Conservation (phyloP, 2,329 filamentous ascomycete genomes). For the Fusarium cyanostomum region DNA sequence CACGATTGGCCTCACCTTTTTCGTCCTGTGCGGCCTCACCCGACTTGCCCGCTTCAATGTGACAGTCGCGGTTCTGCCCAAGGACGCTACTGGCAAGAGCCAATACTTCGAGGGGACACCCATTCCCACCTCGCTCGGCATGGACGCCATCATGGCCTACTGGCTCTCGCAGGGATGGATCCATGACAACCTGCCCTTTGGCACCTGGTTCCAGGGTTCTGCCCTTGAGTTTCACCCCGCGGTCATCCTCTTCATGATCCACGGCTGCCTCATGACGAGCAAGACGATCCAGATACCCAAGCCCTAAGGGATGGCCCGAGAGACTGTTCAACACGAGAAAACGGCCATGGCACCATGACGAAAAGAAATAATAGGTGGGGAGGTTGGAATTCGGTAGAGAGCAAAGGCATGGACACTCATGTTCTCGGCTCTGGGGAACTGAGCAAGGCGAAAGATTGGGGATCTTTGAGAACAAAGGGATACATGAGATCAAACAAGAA, state of each 20-base stretch:
- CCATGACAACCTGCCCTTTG: constrained; percentile 79
- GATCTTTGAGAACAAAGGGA: constrained; percentile 1
- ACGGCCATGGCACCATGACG: constrained; percentile 6
- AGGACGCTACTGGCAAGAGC: constrained; percentile 90
- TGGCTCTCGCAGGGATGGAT: constrained; percentile 87
- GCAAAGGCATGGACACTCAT: not conserved
- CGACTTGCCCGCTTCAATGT: constrained; percentile 98
- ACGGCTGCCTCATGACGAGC: constrained; percentile 94
- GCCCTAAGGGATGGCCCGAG: constrained; percentile 58
- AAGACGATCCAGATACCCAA: constrained; percentile 96
- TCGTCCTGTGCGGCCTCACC: constrained; percentile 93
- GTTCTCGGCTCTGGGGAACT: not conserved
- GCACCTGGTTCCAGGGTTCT: constrained; percentile 73
- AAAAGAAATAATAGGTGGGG: not conserved
- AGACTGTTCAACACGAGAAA: constrained; percentile 28
- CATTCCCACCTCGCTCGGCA: constrained; percentile 86
- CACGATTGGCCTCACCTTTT: constrained; percentile 82
- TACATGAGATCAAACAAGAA: constrained; percentile 4
- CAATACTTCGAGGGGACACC: constrained; percentile 97
- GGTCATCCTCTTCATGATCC: constrained; percentile 82
- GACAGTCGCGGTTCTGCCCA: constrained; percentile 87
- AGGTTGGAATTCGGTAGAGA: not conserved
- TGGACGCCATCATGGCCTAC: constrained; percentile 87
- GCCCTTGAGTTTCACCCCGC: constrained; percentile 85
- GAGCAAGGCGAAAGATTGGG: not conserved